phyloP scores from a whole-genome alignment of 805 yeast genomes.

The Suhomyces kilbournensis region DNA sequence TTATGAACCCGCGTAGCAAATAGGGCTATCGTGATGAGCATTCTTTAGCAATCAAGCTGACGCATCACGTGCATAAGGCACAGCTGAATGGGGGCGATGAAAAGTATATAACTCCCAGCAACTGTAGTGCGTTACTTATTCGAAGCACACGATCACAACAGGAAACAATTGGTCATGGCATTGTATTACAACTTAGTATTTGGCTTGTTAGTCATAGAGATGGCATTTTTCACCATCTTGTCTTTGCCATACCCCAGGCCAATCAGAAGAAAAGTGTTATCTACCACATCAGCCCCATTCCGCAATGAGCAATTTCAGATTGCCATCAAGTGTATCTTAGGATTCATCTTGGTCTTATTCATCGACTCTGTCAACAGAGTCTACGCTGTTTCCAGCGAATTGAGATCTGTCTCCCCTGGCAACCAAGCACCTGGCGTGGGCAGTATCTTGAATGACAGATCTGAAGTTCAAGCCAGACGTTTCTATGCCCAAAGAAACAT shows the following conservation, averaged over 20 bases:
- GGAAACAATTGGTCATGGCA: slow-evolving; percentile 28
- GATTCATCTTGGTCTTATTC: slow-evolving; percentile 79
- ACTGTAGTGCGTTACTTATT: background rate
- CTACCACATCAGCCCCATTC: slow-evolving; percentile 64
- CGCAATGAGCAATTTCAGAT: slow-evolving; percentile 68
- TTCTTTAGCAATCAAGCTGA: background rate
- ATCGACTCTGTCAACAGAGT: slow-evolving; percentile 87
- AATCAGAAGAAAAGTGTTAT: slow-evolving; percentile 65
- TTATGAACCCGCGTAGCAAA: background rate
- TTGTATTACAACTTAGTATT: slow-evolving; percentile 56
- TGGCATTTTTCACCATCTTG: slow-evolving; percentile 72
- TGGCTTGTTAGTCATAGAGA: slow-evolving; percentile 71
- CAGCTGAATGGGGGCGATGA: background rate
- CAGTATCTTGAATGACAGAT: slow-evolving; percentile 51
- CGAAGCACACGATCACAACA: background rate
- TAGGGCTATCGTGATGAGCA: background rate
- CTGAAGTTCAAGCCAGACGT: slow-evolving; percentile 85
- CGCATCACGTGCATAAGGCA: background rate
- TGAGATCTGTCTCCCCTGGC: slow-evolving; percentile 35
- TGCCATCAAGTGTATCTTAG: slow-evolving; percentile 75
- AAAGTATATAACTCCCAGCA: background rate
- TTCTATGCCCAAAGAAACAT: slow-evolving; percentile 96
- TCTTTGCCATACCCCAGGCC: slow-evolving; percentile 83
- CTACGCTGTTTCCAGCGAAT: slow-evolving; percentile 61
- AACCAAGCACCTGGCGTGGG: slow-evolving; percentile 21